These are phyloP conservation scores for Coemansia sp. DNA, from an alignment of 371 early-diverging fungal genomes.

Conservation along the genomic window DNA sequence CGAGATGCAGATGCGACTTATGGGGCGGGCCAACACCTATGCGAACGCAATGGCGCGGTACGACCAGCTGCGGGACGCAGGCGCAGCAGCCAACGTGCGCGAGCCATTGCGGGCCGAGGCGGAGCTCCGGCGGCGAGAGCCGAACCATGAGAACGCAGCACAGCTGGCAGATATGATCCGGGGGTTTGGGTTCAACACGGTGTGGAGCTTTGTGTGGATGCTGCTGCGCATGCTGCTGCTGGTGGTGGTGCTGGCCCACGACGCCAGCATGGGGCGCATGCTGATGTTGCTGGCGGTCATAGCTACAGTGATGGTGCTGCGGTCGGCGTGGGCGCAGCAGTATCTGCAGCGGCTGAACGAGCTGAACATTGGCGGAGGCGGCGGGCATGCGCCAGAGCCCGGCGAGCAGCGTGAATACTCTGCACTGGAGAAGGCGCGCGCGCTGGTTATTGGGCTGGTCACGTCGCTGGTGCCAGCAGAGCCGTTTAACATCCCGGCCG, in stretches of 20 bases:
- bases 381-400: not conserved
- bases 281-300: slow-evolving; percentile 17
- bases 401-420: slow-evolving; percentile 18
- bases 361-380: not conserved
- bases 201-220: slow-evolving; percentile 38
- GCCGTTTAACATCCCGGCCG: slow-evolving; percentile 28
- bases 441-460: slow-evolving; percentile 35
- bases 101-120: not conserved
- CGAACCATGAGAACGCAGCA: not conserved
- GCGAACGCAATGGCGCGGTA: not conserved
- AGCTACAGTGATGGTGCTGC: slow-evolving; percentile 13
- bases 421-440: slow-evolving; percentile 32
- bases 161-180: slow-evolving; percentile 23
- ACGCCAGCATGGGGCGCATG: slow-evolving; percentile 38
- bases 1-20: not conserved
- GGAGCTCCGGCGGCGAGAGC: not conserved
- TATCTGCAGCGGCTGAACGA: not conserved
- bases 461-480: slow-evolving; percentile 44
- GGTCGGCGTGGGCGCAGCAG: slow-evolving; percentile 20
- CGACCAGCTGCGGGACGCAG: not conserved
- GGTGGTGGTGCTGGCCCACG: slow-evolving; percentile 43
- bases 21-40: not conserved
- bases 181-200: slow-evolving; percentile 23
- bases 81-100: not conserved
- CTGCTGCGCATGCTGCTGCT: slow-evolving; percentile 38